Evolutionary conservation across 2,329 filamentous ascomycete genomes (phyloP).

Genomic region (Dothistroma septosporum): DNA sequence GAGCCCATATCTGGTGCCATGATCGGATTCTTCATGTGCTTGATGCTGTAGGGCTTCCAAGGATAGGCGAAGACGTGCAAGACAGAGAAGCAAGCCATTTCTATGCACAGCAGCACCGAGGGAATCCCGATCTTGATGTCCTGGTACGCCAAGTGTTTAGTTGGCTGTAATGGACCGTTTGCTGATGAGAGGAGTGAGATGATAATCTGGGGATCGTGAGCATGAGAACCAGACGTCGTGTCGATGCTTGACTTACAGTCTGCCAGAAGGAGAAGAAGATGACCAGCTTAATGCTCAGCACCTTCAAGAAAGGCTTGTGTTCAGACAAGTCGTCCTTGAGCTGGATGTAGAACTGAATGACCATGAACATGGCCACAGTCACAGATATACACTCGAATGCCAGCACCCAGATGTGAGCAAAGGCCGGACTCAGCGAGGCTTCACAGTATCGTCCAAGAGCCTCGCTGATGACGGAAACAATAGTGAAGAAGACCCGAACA

Average conservation of each 20-base stretch:
- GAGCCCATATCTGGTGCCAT: conserved; percentile 24
- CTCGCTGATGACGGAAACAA: conserved; percentile 71
- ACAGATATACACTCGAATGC: conserved; percentile 68
- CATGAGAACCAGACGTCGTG: conserved; percentile 9
- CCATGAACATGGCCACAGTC: conserved; percentile 79
- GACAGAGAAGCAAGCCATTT: conserved; percentile 77
- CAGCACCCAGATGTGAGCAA: conserved; percentile 80
- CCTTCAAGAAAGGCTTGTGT: conserved; percentile 72
- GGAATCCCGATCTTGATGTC: conserved; percentile 81
- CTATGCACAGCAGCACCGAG: conserved; percentile 70
- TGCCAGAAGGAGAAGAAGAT: conserved; percentile 94
- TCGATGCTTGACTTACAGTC: conserved; percentile 37
- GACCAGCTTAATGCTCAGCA: conserved; percentile 82
- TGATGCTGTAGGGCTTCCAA: conserved; percentile 62
- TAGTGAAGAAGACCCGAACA: conserved; percentile 72
- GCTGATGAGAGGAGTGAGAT: conserved; percentile 60
- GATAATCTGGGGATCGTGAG: conserved; percentile 39
- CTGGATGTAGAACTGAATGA: conserved; percentile 84
- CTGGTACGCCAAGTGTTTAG: conserved; percentile 59
- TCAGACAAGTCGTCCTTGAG: conserved; percentile 63
- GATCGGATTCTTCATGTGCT: conserved; percentile 29
- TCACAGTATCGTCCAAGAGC: conserved; percentile 70
- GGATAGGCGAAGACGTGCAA: conserved; percentile 81
- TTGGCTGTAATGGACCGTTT: conserved; percentile 60
- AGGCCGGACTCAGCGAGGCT: conserved; percentile 69